Evolutionary conservation across 164 flowering plant genomes (phyloP).

Genomic region (Chimonanthus salicifolius): DNA sequence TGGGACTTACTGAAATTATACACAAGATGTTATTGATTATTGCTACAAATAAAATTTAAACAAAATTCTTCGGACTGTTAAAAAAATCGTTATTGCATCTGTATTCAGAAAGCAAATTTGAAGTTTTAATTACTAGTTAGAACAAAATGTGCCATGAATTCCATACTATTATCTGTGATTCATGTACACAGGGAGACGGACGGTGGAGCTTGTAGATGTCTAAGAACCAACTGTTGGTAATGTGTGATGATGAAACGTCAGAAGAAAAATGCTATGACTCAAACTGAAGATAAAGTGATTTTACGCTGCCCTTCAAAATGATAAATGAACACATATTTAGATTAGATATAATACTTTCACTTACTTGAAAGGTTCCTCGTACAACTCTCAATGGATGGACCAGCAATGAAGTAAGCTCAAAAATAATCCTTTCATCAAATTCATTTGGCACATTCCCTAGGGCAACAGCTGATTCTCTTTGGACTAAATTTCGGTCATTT

Average conservation of each 20-base stretch:
- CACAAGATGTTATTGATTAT: background rate
- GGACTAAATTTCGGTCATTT: slow-evolving; percentile 33
- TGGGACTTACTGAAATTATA: background rate
- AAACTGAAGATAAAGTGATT: background rate
- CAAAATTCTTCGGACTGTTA: background rate
- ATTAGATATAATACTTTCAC: slow-evolving; percentile 43
- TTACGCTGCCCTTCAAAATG: background rate
- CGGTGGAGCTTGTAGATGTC: no score
- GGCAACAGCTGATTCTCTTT: slow-evolving; percentile 48
- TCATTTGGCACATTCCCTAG: slow-evolving; percentile 92
- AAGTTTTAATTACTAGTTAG: no score
- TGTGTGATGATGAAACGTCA: background rate
- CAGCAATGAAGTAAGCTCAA: slow-evolving; percentile 91
- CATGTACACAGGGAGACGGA: no score
- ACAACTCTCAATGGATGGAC: slow-evolving; percentile 73
- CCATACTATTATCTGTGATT: no score
- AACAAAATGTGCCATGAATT: no score
- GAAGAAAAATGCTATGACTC: background rate
- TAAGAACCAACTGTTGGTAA: no score
- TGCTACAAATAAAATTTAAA: background rate
- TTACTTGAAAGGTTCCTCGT: slow-evolving; percentile 89
- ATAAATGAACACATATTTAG: background rate
- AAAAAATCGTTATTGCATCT: no score
- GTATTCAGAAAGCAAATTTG: no score
- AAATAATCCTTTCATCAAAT: slow-evolving; percentile 79